Conservation (phyloP, 1,284 basidiomycete species). For the Fomitiporia mediterranea region DNA sequence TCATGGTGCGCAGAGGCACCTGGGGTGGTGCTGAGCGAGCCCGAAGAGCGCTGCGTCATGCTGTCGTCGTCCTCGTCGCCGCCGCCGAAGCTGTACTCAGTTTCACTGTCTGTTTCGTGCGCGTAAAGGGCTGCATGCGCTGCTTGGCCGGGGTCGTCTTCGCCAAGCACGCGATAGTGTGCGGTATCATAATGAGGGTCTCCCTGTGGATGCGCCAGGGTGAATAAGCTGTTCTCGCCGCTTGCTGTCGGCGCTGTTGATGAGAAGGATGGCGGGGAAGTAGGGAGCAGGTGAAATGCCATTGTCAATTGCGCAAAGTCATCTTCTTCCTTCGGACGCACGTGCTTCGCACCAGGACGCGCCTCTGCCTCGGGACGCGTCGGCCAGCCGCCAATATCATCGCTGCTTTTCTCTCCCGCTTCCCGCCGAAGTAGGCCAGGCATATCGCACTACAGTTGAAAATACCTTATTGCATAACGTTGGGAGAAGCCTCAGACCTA, state of each 20-base stretch:
- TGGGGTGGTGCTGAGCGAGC: not conserved
- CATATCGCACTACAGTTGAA: not conserved
- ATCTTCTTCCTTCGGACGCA: not conserved
- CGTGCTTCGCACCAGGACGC: not conserved
- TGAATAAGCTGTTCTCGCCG: not conserved
- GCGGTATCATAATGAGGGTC: conserved; percentile 14
- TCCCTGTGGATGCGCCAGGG: conserved; percentile 3
- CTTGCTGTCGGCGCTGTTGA: not conserved
- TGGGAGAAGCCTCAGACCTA: too few species aligned
- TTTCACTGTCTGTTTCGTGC: conserved; percentile 13
- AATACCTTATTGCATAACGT: too few species aligned
- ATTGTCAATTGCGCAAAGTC: not conserved
- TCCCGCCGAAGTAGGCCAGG: conserved; percentile 8
- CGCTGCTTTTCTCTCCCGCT: not conserved
- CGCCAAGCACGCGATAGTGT: conserved; percentile 20
- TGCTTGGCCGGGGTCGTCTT: conserved; percentile 19
- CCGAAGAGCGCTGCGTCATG: not conserved
- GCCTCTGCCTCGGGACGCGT: not conserved
- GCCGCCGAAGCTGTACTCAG: conserved; percentile 7
- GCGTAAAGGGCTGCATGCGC: conserved; percentile 13
- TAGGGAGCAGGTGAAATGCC: not conserved
- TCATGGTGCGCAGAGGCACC: not conserved
- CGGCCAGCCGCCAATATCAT: not conserved
- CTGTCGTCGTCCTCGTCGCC: not conserved
- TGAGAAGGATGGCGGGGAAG: not conserved